Evolutionary conservation across 495 filamentous ascomycete species (phyloP).

Genomic region (Trichoderma erinaceum): DNA sequence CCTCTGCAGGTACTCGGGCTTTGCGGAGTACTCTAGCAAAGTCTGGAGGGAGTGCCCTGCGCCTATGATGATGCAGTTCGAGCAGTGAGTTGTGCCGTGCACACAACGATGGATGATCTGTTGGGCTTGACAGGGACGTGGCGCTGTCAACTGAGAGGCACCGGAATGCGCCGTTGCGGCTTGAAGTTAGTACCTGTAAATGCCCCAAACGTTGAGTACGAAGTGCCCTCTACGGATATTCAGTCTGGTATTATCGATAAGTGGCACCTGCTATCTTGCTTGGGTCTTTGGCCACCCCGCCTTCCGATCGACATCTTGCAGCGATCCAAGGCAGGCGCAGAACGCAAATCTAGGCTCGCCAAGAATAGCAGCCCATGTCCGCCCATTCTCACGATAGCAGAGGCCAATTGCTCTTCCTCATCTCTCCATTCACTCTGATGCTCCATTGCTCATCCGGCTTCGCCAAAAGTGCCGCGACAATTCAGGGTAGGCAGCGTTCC

Average conservation of each 20-base stretch:
- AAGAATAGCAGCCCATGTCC: no score
- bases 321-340: neutral
- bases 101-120: neutral
- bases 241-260: no score
- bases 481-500: neutral
- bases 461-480: neutral
- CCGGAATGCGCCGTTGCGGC: no score
- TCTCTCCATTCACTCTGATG: neutral
- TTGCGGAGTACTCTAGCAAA: neutral
- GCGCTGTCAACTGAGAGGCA: no score
- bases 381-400: no score
- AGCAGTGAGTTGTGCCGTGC: neutral
- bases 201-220: no score
- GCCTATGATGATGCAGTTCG: neutral
- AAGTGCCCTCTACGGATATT: no score
- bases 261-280: no score
- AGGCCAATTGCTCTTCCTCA: neutral
- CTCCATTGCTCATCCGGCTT: neutral
- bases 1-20: neutral
- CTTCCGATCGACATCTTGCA: neutral
- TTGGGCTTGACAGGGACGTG: neutral
- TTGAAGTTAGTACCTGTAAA: no score
- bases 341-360: no score
- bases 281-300: neutral
- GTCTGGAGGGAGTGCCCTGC: neutral